Percentiles rank a stretch among this genome's conserved stretches.
phyloP scores from a whole-genome alignment of 1,139 yeast species.

The Pneumocystis oryctolagi region DNA sequence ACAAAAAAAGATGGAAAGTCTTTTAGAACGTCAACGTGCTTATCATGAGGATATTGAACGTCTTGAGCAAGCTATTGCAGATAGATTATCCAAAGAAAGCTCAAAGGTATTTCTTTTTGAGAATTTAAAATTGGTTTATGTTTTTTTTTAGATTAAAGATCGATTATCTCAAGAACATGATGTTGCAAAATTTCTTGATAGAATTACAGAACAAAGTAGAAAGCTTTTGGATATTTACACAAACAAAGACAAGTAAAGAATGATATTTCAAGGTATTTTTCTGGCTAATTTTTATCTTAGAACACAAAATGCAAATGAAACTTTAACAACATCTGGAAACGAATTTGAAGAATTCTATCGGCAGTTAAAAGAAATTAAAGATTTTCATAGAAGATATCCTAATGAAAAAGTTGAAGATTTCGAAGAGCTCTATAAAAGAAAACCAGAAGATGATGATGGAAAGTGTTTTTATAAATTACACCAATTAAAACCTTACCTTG shows the following conservation, averaged over 20 bases:
- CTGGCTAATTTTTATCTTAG: conserved; percentile 21
- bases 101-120: conserved; percentile 31
- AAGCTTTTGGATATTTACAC: conserved; percentile 20
- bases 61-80: conserved; percentile 40
- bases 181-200: conserved; percentile 36
- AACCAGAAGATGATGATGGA: conserved; percentile 7
- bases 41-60: conserved; percentile 28
- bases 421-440: conserved; percentile 22
- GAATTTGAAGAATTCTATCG: conserved; percentile 33
- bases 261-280: conserved; percentile 21
- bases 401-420: conserved; percentile 27
- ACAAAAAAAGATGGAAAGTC: conserved; percentile 9
- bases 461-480: conserved; percentile 12
- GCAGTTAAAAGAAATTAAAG: conserved; percentile 27
- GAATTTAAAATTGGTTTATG: conserved; percentile 23
- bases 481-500: conserved; percentile 8
- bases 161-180: conserved; percentile 56
- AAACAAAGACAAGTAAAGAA: conserved; percentile 17
- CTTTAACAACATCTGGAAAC: conserved; percentile 14
- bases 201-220: conserved; percentile 31
- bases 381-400: conserved; percentile 23
- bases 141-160: conserved; percentile 24
- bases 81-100: conserved; percentile 26
- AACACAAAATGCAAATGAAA: conserved; percentile 10
- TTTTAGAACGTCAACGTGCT: conserved; percentile 16